phyloP scores from a whole-genome alignment of 768 basidiomycete genomes.

The Chiua virens region DNA sequence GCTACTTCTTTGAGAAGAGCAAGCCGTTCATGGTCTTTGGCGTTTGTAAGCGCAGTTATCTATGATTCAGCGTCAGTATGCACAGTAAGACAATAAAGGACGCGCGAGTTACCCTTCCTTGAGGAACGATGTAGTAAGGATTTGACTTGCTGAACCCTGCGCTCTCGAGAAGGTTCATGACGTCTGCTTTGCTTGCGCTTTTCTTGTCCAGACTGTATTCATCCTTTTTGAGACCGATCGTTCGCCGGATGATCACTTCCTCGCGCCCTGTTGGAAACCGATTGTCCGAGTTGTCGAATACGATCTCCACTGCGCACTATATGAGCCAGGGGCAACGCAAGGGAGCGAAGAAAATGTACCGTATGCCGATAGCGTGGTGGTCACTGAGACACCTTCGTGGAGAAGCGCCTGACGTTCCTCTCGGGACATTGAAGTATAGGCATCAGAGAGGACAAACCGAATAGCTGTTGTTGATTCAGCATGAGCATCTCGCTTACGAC shows the following conservation, averaged over 20 bases:
- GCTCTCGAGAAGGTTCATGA: conserved; percentile 95
- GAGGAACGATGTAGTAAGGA: conserved; percentile 98
- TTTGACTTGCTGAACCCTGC: conserved; percentile 99
- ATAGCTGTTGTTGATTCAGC: conserved; percentile 56
- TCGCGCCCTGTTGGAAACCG: conserved; percentile 91
- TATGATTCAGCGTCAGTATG: conserved; percentile 31
- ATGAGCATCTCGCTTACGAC: conserved; percentile 2
- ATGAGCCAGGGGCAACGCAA: neutral
- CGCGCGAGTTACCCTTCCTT: conserved; percentile 74
- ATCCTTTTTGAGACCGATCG: conserved; percentile 97
- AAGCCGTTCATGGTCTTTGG: conserved; percentile 92
- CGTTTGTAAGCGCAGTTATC: conserved; percentile 96
- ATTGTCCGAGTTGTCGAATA: conserved; percentile 93
- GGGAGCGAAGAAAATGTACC: conserved; percentile 43
- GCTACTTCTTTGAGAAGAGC: conserved; percentile 97
- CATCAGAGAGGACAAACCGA: conserved; percentile 96
- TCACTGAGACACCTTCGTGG: conserved; percentile 88
- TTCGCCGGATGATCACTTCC: conserved; percentile 85
- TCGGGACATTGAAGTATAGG: conserved; percentile 91
- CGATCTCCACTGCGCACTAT: conserved; percentile 65
- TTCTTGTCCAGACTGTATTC: conserved; percentile 98
- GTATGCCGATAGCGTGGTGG: conserved; percentile 89
- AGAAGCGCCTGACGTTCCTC: conserved; percentile 93
- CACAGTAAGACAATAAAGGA: neutral
- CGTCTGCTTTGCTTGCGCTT: conserved; percentile 92